phyloP scores from a whole-genome alignment of 805 yeast species.

The Metschnikowia gelsemii region DNA sequence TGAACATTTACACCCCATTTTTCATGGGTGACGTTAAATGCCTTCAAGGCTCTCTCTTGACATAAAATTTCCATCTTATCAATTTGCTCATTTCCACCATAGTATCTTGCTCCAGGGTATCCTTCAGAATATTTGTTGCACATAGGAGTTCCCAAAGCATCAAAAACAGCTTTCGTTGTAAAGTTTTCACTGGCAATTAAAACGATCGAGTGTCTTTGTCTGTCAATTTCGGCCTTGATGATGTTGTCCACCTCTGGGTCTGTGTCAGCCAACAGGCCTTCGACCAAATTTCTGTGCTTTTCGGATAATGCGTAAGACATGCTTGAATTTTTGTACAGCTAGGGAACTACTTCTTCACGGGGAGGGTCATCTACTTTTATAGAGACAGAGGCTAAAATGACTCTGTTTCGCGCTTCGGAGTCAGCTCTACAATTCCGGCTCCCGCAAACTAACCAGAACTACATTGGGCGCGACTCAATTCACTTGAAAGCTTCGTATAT shows the following conservation, averaged over 20 bases:
- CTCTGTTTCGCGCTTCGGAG: slow-evolving; percentile 15
- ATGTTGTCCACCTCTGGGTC: slow-evolving; percentile 80
- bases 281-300: slow-evolving; percentile 52
- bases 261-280: slow-evolving; percentile 61
- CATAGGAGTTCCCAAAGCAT: slow-evolving; percentile 96
- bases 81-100: slow-evolving; percentile 97
- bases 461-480: slow-evolving; percentile 4
- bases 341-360: background rate
- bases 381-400: slow-evolving; percentile 6
- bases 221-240: slow-evolving; percentile 74
- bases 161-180: slow-evolving; percentile 94
- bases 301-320: slow-evolving; percentile 50
- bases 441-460: background rate
- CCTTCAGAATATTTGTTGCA: slow-evolving; percentile 99
- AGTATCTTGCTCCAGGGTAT: slow-evolving; percentile 98
- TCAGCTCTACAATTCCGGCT: slow-evolving; percentile 5
- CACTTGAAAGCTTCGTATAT: background rate
- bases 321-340: slow-evolving; percentile 4
- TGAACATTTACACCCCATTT: slow-evolving; percentile 99
- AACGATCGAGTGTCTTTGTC: slow-evolving; percentile 92
- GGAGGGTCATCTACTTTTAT: slow-evolving; percentile 6
- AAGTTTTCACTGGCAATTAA: slow-evolving; percentile 97
- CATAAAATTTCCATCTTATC: slow-evolving; percentile 91
- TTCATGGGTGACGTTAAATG: slow-evolving; percentile 75
- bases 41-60: slow-evolving; percentile 90